A percentile compares a stretch with the other conserved stretches of the same genome.
Evolutionary conservation across 176 grass and related monocot species (phyloP).

Genomic region (Musa troglodytarum): DNA sequence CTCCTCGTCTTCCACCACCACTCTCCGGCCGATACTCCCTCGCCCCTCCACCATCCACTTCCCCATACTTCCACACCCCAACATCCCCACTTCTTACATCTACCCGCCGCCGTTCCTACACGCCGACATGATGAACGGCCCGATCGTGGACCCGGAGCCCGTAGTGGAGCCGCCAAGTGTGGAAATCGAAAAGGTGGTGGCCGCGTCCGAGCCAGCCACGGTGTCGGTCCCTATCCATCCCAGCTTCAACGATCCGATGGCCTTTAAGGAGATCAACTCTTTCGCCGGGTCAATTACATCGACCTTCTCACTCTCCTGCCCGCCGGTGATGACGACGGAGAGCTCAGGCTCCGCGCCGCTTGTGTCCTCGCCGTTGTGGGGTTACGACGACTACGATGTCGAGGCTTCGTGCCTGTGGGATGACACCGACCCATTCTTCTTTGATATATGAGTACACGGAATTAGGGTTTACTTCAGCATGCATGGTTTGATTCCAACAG

Average conservation of each 20-base stretch:
- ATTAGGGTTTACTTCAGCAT: neutral
- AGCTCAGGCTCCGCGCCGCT: constrained; percentile 3
- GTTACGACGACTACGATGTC: constrained; percentile 51
- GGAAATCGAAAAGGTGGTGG: neutral
- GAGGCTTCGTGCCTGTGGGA: constrained; percentile 55
- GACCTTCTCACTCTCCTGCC: constrained; percentile 4
- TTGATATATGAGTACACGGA: constrained; percentile 36
- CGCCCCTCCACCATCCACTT: constrained; percentile 19
- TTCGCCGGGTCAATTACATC: constrained; percentile 25
- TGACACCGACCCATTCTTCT: constrained; percentile 49
- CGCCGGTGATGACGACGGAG: neutral
- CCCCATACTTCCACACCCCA: neutral
- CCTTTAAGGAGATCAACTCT: constrained; percentile 23
- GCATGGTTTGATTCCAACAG: neutral
- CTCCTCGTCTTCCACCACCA: constrained; percentile 16
- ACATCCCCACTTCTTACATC: neutral
- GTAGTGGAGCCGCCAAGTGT: neutral
- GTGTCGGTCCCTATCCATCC: neutral
- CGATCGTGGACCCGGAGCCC: neutral
- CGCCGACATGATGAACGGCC: constrained; percentile 15
- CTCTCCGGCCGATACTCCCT: constrained; percentile 23
- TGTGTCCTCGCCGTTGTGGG: constrained; percentile 27
- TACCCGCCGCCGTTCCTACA: constrained; percentile 6
- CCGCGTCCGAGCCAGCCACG: neutral
- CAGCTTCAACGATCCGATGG: neutral